Evolutionary conservation across 2,329 filamentous ascomycete species (phyloP).

Genomic region (Akanthomyces muscarius): DNA sequence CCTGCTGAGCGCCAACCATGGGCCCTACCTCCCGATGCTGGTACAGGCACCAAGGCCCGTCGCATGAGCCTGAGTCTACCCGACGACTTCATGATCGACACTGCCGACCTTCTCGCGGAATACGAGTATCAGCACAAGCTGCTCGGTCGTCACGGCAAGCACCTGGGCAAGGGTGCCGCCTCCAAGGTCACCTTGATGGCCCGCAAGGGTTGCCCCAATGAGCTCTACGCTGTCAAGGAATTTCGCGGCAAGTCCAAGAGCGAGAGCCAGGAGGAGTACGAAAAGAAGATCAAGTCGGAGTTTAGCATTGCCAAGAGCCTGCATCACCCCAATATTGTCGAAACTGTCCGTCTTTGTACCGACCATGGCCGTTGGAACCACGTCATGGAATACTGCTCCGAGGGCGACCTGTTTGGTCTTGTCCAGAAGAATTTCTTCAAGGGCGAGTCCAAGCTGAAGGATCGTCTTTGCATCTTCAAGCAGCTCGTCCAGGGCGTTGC

Average conservation of each 20-base stretch:
- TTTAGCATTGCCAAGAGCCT: slow-evolving; percentile 82
- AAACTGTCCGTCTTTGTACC: slow-evolving; percentile 71
- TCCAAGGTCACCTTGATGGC: slow-evolving; percentile 79
- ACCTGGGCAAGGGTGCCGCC: slow-evolving; percentile 76
- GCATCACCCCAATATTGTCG: slow-evolving; percentile 82
- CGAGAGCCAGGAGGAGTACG: slow-evolving; percentile 71
- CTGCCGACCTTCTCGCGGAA: slow-evolving; percentile 63
- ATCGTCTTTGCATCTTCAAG: slow-evolving; percentile 83
- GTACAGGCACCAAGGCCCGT: slow-evolving; percentile 74
- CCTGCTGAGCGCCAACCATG: slow-evolving; percentile 47
- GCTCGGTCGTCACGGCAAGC: slow-evolving; percentile 67
- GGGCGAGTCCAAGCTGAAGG: slow-evolving; percentile 58
- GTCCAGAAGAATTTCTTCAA: slow-evolving; percentile 68
- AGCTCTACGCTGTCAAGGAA: slow-evolving; percentile 82
- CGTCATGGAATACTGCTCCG: slow-evolving; percentile 87
- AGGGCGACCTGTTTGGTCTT: slow-evolving; percentile 74
- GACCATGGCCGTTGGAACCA: slow-evolving; percentile 78
- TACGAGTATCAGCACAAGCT: slow-evolving; percentile 69
- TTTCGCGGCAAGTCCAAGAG: slow-evolving; percentile 68
- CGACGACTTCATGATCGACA: slow-evolving; percentile 69
- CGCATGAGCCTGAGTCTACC: slow-evolving; percentile 70
- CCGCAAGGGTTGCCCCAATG: slow-evolving; percentile 59
- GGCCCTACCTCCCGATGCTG: slow-evolving; percentile 61
- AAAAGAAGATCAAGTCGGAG: slow-evolving; percentile 87
- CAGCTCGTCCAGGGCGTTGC: slow-evolving; percentile 77